phyloP scores from a whole-genome alignment of 192 early-diverging fungal genomes.

The Linnemannia hyalina region DNA sequence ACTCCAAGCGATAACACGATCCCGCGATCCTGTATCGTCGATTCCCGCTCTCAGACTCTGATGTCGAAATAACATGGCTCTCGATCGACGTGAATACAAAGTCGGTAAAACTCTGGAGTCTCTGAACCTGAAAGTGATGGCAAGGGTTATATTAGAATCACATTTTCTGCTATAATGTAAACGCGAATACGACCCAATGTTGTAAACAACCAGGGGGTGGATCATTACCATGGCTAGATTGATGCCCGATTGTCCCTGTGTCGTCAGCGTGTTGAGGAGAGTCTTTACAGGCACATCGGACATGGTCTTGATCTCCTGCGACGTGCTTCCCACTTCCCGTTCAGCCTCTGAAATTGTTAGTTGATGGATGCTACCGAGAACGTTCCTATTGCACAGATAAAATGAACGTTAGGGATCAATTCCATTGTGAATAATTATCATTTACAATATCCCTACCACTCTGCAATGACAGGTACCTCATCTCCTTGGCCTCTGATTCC shows the following conservation, averaged over 20 bases:
- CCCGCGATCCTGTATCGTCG: slow-evolving; percentile 32
- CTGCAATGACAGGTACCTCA: slow-evolving; percentile 22
- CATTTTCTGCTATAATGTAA: too few species aligned
- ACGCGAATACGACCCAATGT: neutral
- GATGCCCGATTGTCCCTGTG: neutral
- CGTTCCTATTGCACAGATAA: slow-evolving; percentile 11
- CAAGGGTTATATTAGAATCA: neutral
- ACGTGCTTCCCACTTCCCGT: neutral
- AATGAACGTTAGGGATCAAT: neutral
- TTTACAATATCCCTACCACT: neutral
- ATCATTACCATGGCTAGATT: slow-evolving; percentile 25
- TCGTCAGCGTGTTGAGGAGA: neutral
- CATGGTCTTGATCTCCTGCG: neutral
- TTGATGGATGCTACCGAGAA: slow-evolving; percentile 40
- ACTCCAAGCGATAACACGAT: slow-evolving; percentile 31
- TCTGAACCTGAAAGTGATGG: slow-evolving; percentile 10
- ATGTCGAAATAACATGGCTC: slow-evolving; percentile 9
- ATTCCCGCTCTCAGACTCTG: neutral
- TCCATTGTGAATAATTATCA: neutral
- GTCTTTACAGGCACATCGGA: neutral
- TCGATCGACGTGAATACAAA: slow-evolving; percentile 40
- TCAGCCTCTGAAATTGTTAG: slow-evolving; percentile 10
- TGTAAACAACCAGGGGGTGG: neutral
- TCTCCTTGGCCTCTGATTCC: slow-evolving; percentile 37
- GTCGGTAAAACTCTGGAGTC: slow-evolving; percentile 36